phyloP scores from a whole-genome alignment of 805 yeast species.

The Candida qinlingensis region DNA sequence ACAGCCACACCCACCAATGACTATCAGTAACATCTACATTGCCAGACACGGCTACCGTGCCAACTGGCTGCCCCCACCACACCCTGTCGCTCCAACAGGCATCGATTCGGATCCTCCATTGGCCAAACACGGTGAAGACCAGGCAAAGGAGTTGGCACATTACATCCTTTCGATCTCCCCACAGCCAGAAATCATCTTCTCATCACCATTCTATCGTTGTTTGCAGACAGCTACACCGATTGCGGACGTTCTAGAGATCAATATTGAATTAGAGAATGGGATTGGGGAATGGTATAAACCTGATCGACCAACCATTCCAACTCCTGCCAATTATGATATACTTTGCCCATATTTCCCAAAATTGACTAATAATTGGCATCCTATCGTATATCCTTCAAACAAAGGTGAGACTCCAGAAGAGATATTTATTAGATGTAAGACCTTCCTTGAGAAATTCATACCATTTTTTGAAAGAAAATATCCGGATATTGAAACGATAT shows the following conservation, averaged over 20 bases:
- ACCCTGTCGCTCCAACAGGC: slow-evolving; percentile 80
- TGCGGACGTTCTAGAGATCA: slow-evolving; percentile 51
- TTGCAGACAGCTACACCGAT: slow-evolving; percentile 74
- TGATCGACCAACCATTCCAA: slow-evolving; percentile 63
- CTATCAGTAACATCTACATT: slow-evolving; percentile 54
- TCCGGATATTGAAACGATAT: slow-evolving; percentile 57
- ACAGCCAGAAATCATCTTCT: slow-evolving; percentile 63
- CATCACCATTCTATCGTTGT: slow-evolving; percentile 89
- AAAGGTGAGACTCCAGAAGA: slow-evolving; percentile 73
- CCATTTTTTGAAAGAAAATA: slow-evolving; percentile 48
- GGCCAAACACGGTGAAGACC: slow-evolving; percentile 83
- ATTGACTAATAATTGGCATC: slow-evolving; percentile 40
- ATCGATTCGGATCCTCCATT: slow-evolving; percentile 85
- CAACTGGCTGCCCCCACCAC: slow-evolving; percentile 74
- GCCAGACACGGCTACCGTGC: slow-evolving; percentile 89
- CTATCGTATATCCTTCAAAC: slow-evolving; percentile 54
- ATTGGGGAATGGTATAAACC: slow-evolving; percentile 89
- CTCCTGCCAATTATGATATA: slow-evolving; percentile 50
- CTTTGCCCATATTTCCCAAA: slow-evolving; percentile 53
- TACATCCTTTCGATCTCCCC: slow-evolving; percentile 47
- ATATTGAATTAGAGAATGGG: slow-evolving; percentile 71
- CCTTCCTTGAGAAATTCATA: slow-evolving; percentile 52
- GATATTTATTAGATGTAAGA: slow-evolving; percentile 55
- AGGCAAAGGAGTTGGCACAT: slow-evolving; percentile 73
- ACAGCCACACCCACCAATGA: slow-evolving; percentile 28